phyloP scores from a whole-genome alignment of 2,329 filamentous ascomycete species.

The Cercospora berteroae region DNA sequence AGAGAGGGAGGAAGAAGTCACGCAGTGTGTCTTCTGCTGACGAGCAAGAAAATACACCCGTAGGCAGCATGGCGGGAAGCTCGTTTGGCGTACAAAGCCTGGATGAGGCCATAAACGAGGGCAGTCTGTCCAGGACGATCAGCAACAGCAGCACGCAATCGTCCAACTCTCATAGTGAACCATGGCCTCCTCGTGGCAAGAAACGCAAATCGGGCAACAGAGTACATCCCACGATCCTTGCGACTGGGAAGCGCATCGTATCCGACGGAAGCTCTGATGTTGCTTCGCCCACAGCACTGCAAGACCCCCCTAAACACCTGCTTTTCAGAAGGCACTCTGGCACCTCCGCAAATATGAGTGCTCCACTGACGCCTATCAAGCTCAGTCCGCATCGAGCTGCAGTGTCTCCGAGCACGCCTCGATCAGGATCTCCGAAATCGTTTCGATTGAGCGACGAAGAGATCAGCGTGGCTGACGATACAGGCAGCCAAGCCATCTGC shows the following conservation, averaged over 20 bases:
- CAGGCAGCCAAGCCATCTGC: conserved; percentile 54
- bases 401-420: conserved; percentile 58
- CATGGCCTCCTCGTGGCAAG: conserved; percentile 17
- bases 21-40: conserved; percentile 21
- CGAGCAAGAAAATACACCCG: conserved; percentile 24
- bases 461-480: conserved; percentile 53
- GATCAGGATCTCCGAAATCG: conserved; percentile 59
- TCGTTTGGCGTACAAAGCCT: conserved; percentile 59
- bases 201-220: conserved; percentile 38
- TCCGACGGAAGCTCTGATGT: conserved; percentile 34
- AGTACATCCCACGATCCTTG: conserved; percentile 38
- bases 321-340: conserved; percentile 30
- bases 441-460: conserved; percentile 59
- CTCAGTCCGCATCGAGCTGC: conserved; percentile 50
- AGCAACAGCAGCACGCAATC: conserved; percentile 29
- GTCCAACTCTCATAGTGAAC: conserved; percentile 24
- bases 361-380: conserved; percentile 50
- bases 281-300: conserved; percentile 26
- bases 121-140: conserved; percentile 26
- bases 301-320: conserved; percentile 26
- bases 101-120: conserved; percentile 50
- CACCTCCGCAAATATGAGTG: conserved; percentile 35
- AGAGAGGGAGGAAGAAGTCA: conserved; percentile 30
- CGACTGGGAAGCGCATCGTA: conserved; percentile 37
- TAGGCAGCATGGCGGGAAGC: conserved; percentile 42